Conservation (phyloP, 1,139 yeast genomes). For the Scheffersomyces lignicola region DNA sequence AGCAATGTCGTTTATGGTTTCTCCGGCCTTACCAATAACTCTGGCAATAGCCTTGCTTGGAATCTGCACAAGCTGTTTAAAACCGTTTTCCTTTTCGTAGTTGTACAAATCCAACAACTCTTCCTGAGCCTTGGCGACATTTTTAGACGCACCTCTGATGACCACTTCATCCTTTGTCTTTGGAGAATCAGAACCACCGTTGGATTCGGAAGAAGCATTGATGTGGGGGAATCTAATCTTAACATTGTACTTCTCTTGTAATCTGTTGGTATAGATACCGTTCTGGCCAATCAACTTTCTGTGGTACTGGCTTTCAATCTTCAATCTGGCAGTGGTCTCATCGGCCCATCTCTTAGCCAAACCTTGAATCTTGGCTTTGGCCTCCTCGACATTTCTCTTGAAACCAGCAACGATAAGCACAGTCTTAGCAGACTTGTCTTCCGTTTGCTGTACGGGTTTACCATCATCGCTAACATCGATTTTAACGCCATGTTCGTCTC, state of each 20-base stretch:
- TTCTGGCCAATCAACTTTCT: conserved; percentile 81
- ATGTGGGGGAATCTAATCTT: conserved; percentile 70
- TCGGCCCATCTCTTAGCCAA: conserved; percentile 82
- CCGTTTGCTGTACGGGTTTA: conserved; percentile 21
- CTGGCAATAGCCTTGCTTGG: conserved; percentile 76
- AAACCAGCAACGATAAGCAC: conserved; percentile 70
- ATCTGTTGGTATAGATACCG: conserved; percentile 79
- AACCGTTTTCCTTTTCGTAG: conserved; percentile 87
- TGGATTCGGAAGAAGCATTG: conserved; percentile 29
- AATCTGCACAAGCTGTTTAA: conserved; percentile 58
- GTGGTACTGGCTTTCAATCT: conserved; percentile 77
- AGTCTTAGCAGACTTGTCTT: conserved; percentile 47
- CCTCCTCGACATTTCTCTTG: conserved; percentile 76
- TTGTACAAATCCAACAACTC: conserved; percentile 83
- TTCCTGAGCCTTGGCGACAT: conserved; percentile 80
- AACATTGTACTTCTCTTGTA: conserved; percentile 88
- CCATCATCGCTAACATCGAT: conserved; percentile 55
- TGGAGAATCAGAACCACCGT: conserved; percentile 39
- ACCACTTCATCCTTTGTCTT: conserved; percentile 63
- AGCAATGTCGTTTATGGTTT: conserved; percentile 76
- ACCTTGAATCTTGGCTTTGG: conserved; percentile 57
- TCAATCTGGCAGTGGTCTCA: conserved; percentile 63
- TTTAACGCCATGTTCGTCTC: conserved; percentile 77
- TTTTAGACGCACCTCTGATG: conserved; percentile 89
- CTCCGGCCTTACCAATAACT: conserved; percentile 89